phyloP scores from a whole-genome alignment of 129 eudicot species.

The Artemisia annua region DNA sequence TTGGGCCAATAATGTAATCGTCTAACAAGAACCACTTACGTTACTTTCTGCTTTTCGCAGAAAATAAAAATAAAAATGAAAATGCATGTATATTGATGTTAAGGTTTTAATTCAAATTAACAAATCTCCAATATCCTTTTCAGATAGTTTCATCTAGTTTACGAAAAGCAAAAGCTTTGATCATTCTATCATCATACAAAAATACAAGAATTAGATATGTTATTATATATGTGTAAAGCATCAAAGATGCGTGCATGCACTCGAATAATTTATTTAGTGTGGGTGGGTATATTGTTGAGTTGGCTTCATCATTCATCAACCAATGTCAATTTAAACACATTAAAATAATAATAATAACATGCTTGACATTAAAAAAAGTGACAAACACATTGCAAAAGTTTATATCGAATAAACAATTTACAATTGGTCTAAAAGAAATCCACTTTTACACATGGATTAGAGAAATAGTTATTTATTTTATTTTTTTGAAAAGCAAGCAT shows the following conservation, averaged over 20 bases:
- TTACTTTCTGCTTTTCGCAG: too few species aligned
- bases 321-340: constrained; percentile 17
- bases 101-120: too few species aligned
- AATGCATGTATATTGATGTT: too few species aligned
- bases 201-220: not conserved
- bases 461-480: too few species aligned
- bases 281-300: constrained; percentile 24
- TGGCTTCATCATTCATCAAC: constrained; percentile 28
- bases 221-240: constrained; percentile 16
- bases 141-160: too few species aligned
- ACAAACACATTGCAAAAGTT: not conserved
- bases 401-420: not conserved
- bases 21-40: too few species aligned
- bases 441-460: not conserved
- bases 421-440: not conserved
- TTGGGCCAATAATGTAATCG: too few species aligned
- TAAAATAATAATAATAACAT: constrained; percentile 25
- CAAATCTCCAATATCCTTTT: too few species aligned
- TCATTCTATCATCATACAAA: not conserved
- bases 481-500: too few species aligned
- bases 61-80: too few species aligned
- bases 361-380: constrained; percentile 24
- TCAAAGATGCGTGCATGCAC: not conserved
- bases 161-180: too few species aligned
- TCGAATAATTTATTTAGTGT: constrained; percentile 19